These are phyloP conservation scores for Phytophthora pisi DNA, from an alignment of 352 stramenopile genomes.

Conservation along the genomic window DNA sequence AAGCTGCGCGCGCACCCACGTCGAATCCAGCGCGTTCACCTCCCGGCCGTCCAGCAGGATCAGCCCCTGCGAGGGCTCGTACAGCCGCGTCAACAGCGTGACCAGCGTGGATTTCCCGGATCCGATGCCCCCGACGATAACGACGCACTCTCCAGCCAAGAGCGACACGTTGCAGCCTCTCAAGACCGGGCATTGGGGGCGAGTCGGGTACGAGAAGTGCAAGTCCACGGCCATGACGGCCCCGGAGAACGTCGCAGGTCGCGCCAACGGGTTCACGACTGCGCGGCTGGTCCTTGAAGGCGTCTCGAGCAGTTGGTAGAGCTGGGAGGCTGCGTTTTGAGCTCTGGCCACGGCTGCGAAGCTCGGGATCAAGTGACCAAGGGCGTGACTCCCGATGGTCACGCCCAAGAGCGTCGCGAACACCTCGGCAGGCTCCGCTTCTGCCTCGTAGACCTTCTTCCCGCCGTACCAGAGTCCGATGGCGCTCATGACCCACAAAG, in stretches of 20 bases:
- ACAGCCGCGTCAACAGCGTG: conserved; percentile 39
- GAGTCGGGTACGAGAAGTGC: conserved; percentile 29
- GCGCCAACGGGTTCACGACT: conserved; percentile 18
- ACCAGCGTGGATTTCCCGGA: conserved; percentile 41
- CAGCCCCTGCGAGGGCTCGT: conserved; percentile 31
- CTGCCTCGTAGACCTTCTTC: conserved; percentile 30
- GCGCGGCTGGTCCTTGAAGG: conserved; percentile 1
- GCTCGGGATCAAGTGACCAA: conserved; percentile 27
- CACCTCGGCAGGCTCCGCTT: conserved; percentile 23
- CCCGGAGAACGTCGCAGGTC: conserved; percentile 10
- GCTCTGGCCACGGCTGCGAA: conserved; percentile 13
- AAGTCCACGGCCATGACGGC: conserved; percentile 28
- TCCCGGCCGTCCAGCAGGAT: conserved; percentile 50
- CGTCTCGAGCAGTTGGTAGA: conserved; percentile 28
- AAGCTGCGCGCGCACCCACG: conserved; percentile 45
- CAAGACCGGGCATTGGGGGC: conserved; percentile 26
- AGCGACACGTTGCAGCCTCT: conserved; percentile 37
- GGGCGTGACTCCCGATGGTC: conserved; percentile 30
- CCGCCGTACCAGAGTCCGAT: conserved; percentile 35
- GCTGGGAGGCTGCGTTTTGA: conserved; percentile 13
- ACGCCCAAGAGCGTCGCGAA: conserved; percentile 27
- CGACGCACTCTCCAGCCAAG: conserved; percentile 47
- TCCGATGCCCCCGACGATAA: conserved; percentile 44
- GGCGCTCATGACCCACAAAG: conserved; percentile 32
- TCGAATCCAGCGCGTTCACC: conserved; percentile 38